Base-by-base conservation (phyloP, 345 rosid genomes). In the Schrenkiella parvula region DNA sequence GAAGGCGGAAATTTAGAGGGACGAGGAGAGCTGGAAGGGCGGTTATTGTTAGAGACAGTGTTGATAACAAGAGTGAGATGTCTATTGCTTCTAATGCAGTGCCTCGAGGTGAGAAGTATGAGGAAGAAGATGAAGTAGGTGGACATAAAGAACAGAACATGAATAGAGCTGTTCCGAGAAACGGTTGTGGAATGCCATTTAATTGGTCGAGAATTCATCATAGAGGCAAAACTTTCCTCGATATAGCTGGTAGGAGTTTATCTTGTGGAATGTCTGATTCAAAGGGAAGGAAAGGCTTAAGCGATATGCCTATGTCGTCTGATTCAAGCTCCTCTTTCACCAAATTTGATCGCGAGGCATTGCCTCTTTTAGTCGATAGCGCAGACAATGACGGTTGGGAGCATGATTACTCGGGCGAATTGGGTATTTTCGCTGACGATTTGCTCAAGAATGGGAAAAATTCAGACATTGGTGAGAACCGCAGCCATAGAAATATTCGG, bases 131-230 rank as follows among this genome's bases (percentile, higher is more conserved):
- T 19, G 85, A 77, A 78, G 86, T 73, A 78, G 81, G 76, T 72
- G 84, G 71, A 34, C 42, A 71, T 44, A 80, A 73, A 44, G 89
- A 74, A 28, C 84, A 64, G 22, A 23, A 82, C 71, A 88, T 92
- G 72, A 75, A 71, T 5, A 71, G 80, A 70, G 93, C 78, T 77
- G 67, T 28, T 54, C 98, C 96, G 1, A 77, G 84, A 76, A 95
- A 91, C 60, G 92, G 96, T 39, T 95, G 99, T 79, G 99, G 99
- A 44, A 82, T 95, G 47, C 98, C 97, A 1, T 95, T 88, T 85
- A 95, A 95, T 67, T 95, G 99, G 99, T 95, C 99, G 5, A 85
- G 96, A 70, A 92, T 95, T 70, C 99, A 95, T 78, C 81, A 88
- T 21, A 78, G 93, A 72, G 88, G 99, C 37, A 90, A 79, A 72